Base-by-base conservation (phyloP, 139 green algal genomes). In the Closterium sp. region DNA sequence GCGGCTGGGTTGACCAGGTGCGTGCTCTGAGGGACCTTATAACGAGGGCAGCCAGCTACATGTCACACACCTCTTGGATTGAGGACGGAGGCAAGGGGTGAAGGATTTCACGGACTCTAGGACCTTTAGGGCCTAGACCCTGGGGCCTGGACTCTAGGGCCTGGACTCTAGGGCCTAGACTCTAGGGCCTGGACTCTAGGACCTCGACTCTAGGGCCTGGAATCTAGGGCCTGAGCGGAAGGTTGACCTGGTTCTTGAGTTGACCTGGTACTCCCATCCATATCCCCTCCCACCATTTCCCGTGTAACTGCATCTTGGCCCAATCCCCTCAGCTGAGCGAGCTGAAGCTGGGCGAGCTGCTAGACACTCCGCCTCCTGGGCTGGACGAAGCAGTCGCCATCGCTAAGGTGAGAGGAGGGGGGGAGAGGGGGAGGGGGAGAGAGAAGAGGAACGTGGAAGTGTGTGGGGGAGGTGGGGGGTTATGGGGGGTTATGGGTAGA, bases 301-400 rank as follows among this genome's bases (percentile, higher is more conserved):
- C n/a, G n/a, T n/a, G n/a, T n/a, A n/a, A n/a, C n/a, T n/a, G n/a
- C n/a, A n/a, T n/a, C n/a, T n/a, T n/a, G n/a, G n/a, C n/a, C n/a
- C n/a, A n/a, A n/a, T n/a, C n/a, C n/a, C n/a, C n/a, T n/a, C n/a
- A n/a, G 6, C 10, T 99, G 86, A 95, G 95, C 34, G 98, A 99
- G 34, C 9, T 99, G 0, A 98, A 98, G 93, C 95, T 99, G 36
- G 97, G 97, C 0, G 98, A 99, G 94, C 96, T 99, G 92, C 97
- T 99, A 35, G 96, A 99, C 94, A 99, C 97, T 8, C 97, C 98
- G 3, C 98, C 98, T 0, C 98, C 98, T 2, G 91, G 91, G 69
- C 84, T 93, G 64, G 91, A 93, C 32, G 91, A 93, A 33, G 91
- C 91, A 7, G 91, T 93, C 34, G 91, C 91, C 8, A 98, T 99